Evolutionary conservation across 257 asterid species (phyloP), one percentile per base, ranked within the genome.

Genomic region (Scutellaria galericulata): DNA sequence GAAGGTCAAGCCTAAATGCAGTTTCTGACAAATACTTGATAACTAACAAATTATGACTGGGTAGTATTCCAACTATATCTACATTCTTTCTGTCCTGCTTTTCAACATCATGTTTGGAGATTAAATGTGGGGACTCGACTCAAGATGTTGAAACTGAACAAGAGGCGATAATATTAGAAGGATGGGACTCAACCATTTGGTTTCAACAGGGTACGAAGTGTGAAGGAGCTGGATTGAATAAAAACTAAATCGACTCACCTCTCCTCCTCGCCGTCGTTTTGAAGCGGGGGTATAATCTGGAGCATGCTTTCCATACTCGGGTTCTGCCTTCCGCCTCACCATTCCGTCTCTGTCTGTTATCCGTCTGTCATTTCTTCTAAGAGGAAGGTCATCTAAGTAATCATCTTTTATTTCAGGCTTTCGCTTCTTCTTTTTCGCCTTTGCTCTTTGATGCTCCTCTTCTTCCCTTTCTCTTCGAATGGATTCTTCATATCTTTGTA

Each of bases 251-350:
- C 2, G 37, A 78, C 86, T 83, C 51, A 95, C 99, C 97, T 92
- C 95, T 81, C 99, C 99, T 48, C 87, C 95, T 57, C 97, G 90
- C 42, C 98, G 87, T 75, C 99, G 90, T 72, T 95, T 95, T 57
- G 90, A 13, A 75, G 96, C 79, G 55, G 90, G 96, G 75, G 83
- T 79, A 77, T 70, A 83, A 60, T 86, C 91, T 5, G 81, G 75
- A 77, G 76, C 64, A 50, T 73, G 84, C 76, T 83, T 83, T 31
- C 63, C 96, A 50, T 82, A 73, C 24, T 91, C 97, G 1, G 78
- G 78, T 50, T 81, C 83, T 7, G 82, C 78, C 82, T 83, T 84
- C 83, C 90, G 84, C 87, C 87, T 81, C 45, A 78, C 77, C 18
- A 56, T 59, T 67, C 95, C 86, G n/a, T 86, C 96, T 80, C 84